Evolutionary conservation across 2,329 filamentous ascomycete species (phyloP), one percentile per base, ranked within the genome.

Genomic region (Fusarium sp.): DNA sequence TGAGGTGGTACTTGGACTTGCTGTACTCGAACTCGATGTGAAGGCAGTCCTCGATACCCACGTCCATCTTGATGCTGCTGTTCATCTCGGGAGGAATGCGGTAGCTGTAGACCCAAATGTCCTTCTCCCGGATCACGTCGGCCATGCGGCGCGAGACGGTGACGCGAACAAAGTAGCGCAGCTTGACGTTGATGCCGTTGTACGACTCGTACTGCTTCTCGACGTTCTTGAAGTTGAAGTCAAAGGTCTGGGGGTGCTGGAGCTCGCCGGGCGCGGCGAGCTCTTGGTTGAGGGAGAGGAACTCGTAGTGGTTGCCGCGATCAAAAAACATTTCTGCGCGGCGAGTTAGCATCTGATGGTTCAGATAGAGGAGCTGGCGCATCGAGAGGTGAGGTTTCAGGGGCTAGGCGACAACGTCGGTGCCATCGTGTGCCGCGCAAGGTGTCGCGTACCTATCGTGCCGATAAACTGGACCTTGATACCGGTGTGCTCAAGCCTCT

Each of bases 161-260:
- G 77, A 98, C 97, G 78, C 95, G 94, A 67, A 98, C 92, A 85
- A 98, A 98, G 90, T 99, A 99, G 78, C 97, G 95, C 82, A 99
- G 90, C 88, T 98, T 97, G 80, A 99, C 97, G 82, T 99, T 99
- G 91, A 99, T 99, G 81, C 97, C 97, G 83, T 98, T 97, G 89
- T 99, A 99, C 75, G 95, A 98, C 86, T 99, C 97, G 89, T 99
- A 99, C 84, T 97, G 95, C 88, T 99, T 99, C 90, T 99, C 97
- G 79, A 99, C 95, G 84, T 98, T 99, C 85, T 98, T 98, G 91
- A 99, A 99, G 87, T 98, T 97, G 91, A 99, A 99, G 77, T 97
- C 95, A 84, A 98, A 98, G 58, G 95, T 98, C 86, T 99, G 97
- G 50, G 97, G 97, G 85, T 99, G 97, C 83, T 98, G 97, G 67